A percentile compares a stretch with the other conserved stretches of the same genome.
phyloP scores from a whole-genome alignment of 1,284 basidiomycete genomes.

The Golubevia sp. region DNA sequence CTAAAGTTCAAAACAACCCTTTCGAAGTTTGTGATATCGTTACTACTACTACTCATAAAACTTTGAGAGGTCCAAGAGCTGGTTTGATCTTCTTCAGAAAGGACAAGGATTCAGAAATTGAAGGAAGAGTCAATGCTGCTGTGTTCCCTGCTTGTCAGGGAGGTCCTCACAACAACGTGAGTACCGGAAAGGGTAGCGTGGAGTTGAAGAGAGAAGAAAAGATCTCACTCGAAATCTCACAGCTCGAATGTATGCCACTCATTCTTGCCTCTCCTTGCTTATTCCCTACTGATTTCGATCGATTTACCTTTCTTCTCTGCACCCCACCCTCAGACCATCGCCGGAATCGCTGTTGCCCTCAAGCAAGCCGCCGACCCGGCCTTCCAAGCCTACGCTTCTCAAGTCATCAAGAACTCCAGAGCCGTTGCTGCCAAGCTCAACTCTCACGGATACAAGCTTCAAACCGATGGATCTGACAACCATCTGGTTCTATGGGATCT shows the following conservation, averaged over 20 bases:
- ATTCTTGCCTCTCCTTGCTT: too few relatives aligned
- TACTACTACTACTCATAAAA: conserved; percentile 79
- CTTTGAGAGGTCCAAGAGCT: conserved; percentile 95
- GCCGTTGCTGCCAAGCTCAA: conserved; percentile 53
- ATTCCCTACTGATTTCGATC: too few relatives aligned
- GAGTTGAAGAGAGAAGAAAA: too few relatives aligned
- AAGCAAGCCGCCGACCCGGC: conserved; percentile 88
- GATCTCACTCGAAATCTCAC: too few relatives aligned
- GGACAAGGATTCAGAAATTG: conserved; percentile 83
- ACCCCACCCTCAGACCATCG: conserved; percentile 71
- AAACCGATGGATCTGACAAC: conserved; percentile 96
- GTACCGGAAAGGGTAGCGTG: conserved; percentile 35
- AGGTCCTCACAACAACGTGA: conserved; percentile 96
- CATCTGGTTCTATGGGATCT: conserved; percentile 98
- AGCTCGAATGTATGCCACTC: too few relatives aligned
- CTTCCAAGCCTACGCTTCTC: conserved; percentile 91
- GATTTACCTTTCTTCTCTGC: too few relatives aligned
- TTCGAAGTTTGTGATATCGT: conserved; percentile 94
- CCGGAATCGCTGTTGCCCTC: conserved; percentile 91
- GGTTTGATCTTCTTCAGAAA: conserved; percentile 99
- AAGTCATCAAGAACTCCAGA: conserved; percentile 79
- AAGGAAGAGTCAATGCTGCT: conserved; percentile 94
- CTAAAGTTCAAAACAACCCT: conserved; percentile 86
- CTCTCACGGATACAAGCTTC: conserved; percentile 74
- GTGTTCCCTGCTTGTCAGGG: conserved; percentile 99